Evolutionary conservation across 2,329 filamentous ascomycete genomes (phyloP).

Genomic region (Talaromyces sp.): DNA sequence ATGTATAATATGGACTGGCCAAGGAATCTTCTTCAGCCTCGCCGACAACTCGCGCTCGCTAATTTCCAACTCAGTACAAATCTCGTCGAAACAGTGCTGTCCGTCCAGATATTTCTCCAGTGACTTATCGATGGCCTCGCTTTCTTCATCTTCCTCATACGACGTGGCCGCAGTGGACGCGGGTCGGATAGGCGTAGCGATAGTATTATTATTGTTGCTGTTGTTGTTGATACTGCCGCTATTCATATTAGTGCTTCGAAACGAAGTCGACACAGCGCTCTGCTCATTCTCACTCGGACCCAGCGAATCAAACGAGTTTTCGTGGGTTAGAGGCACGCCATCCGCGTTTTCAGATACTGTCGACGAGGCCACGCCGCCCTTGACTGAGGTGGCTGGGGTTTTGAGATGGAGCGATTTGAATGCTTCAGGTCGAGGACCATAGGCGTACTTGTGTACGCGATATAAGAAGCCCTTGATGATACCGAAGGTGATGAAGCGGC

Average conservation of each 20-base stretch:
- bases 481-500: constrained; percentile 90
- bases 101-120: constrained; percentile 42
- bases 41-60: constrained; percentile 41
- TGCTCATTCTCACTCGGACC: background rate
- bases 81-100: constrained; percentile 45
- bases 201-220: constrained; percentile 5
- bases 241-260: constrained; percentile 2
- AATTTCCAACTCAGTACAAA: constrained; percentile 45
- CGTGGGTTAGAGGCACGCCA: background rate
- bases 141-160: constrained; percentile 24
- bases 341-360: background rate
- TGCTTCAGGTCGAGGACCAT: constrained; percentile 37
- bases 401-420: constrained; percentile 14
- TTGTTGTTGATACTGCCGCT: constrained; percentile 4
- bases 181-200: constrained; percentile 1
- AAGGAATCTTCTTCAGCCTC: constrained; percentile 37
- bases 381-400: constrained; percentile 8
- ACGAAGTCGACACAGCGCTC: background rate
- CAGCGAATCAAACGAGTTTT: background rate
- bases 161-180: background rate
- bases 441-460: constrained; percentile 83
- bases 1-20: constrained; percentile 42
- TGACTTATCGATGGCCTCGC: constrained; percentile 29
- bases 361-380: background rate
- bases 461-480: constrained; percentile 94